Conservation (phyloP, 306 rosid species). For the Trifolium pratense region DNA sequence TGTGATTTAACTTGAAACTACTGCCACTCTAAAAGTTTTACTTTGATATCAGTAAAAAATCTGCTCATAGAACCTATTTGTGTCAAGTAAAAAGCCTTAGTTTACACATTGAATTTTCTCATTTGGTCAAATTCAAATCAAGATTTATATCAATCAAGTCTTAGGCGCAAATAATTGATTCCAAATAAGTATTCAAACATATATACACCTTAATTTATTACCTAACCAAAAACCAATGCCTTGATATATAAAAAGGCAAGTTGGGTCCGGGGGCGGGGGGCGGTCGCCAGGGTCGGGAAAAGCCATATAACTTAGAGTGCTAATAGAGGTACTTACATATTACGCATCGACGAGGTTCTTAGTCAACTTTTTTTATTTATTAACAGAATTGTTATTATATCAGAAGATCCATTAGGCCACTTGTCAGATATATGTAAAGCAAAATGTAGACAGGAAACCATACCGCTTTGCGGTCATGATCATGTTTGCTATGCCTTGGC, state of each 20-base stretch:
- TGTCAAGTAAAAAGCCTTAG: neutral
- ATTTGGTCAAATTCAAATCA: neutral
- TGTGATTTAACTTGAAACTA: constrained; percentile 5
- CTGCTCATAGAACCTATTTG: neutral
- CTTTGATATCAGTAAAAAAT: neutral
- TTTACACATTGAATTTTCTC: constrained; percentile 1
- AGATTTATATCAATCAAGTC: constrained; percentile 6
- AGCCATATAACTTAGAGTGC: too few species aligned
- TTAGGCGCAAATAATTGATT: constrained; percentile 19
- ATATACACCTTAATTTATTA: neutral
- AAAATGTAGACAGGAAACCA: constrained; percentile 27
- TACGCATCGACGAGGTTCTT: too few species aligned
- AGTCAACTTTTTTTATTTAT: too few species aligned
- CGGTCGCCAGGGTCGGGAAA: too few species aligned
- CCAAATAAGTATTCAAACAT: constrained; percentile 23
- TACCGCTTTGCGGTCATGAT: constrained; percentile 95
- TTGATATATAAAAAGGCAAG: neutral
- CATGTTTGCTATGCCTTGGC: constrained; percentile 94
- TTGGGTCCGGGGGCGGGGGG: neutral
- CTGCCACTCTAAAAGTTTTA: neutral
- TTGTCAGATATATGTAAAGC: constrained; percentile 15
- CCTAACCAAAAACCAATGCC: neutral
- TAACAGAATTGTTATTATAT: neutral
- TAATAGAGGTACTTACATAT: too few species aligned
- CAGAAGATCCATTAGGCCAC: constrained; percentile 12